Conservation (phyloP, 2,329 filamentous ascomycete species). For the Aspergillus viridinutans region DNA sequence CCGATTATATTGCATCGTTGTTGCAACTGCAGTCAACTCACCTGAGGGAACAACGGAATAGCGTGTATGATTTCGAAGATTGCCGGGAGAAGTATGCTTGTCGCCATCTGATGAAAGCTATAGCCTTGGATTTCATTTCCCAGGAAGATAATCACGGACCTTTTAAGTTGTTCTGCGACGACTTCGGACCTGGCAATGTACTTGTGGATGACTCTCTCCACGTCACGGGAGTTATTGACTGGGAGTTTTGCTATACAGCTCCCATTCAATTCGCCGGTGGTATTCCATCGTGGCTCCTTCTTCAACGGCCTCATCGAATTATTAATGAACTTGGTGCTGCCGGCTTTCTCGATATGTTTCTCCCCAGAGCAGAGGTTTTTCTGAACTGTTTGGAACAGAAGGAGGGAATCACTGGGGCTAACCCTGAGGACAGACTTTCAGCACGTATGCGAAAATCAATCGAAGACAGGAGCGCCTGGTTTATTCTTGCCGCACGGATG, state of each 20-base stretch:
- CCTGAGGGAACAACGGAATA: constrained; percentile 2
- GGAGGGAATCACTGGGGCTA: not conserved
- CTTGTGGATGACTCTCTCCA: constrained; percentile 18
- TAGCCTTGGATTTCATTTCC: not conserved
- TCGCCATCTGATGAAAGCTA: constrained; percentile 5
- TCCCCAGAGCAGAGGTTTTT: constrained; percentile 1
- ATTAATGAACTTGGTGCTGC: not conserved
- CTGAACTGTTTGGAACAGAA: not conserved
- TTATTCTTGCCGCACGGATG: constrained; percentile 2
- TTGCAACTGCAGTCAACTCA: not conserved
- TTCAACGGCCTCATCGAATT: constrained; percentile 4
- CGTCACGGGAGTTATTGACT: constrained; percentile 22
- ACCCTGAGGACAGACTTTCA: not conserved
- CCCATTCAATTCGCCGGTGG: constrained; percentile 14
- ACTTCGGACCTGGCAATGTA: constrained; percentile 24
- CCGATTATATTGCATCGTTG: constrained; percentile 4
- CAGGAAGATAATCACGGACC: constrained; percentile 8
- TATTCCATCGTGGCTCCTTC: constrained; percentile 13
- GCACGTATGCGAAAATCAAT: not conserved
- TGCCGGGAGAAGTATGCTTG: constrained; percentile 8
- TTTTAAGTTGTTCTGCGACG: constrained; percentile 24
- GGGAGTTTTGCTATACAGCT: constrained; percentile 26
- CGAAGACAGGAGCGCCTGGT: constrained; percentile 3
- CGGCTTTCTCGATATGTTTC: not conserved
- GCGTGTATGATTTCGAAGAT: constrained; percentile 3